phyloP scores from a whole-genome alignment of 2,329 filamentous ascomycete genomes.

The Dactylellina parvicollis region DNA sequence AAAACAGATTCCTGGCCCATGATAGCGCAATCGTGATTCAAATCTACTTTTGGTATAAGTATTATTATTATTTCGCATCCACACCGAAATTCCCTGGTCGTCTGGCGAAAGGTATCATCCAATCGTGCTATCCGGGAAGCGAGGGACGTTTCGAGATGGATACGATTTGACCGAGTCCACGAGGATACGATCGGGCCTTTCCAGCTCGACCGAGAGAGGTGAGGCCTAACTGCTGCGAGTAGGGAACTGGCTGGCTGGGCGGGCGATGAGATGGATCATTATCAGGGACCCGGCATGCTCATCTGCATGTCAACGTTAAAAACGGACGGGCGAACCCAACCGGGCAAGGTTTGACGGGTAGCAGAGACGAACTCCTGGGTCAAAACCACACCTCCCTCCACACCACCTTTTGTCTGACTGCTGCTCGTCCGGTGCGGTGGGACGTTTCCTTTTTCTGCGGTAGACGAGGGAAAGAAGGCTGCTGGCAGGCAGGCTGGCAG shows the following conservation, averaged over 20 bases:
- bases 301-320: slow-evolving; percentile 48
- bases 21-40: slow-evolving; percentile 51
- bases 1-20: slow-evolving; percentile 26
- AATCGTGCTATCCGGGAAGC: slow-evolving; percentile 25
- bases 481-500: too few relatives aligned
- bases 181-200: too few relatives aligned
- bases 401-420: slow-evolving; percentile 9
- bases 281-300: slow-evolving; percentile 41
- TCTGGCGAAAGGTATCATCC: background rate
- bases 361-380: slow-evolving; percentile 48
- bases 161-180: too few relatives aligned
- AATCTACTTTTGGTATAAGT: too few relatives aligned
- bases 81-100: slow-evolving; percentile 22
- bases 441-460: slow-evolving; percentile 14
- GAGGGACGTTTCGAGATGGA: too few relatives aligned
- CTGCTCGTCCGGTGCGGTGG: background rate
- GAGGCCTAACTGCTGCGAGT: too few relatives aligned
- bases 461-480: background rate
- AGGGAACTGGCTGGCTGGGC: too few relatives aligned
- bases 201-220: too few relatives aligned
- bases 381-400: slow-evolving; percentile 40
- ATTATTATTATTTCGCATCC: slow-evolving; percentile 52
- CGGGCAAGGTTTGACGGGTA: slow-evolving; percentile 49
- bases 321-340: slow-evolving; percentile 28
- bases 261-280: slow-evolving; percentile 1